Conservation (phyloP, 2,329 filamentous ascomycete genomes). For the Fusarium sp. region DNA sequence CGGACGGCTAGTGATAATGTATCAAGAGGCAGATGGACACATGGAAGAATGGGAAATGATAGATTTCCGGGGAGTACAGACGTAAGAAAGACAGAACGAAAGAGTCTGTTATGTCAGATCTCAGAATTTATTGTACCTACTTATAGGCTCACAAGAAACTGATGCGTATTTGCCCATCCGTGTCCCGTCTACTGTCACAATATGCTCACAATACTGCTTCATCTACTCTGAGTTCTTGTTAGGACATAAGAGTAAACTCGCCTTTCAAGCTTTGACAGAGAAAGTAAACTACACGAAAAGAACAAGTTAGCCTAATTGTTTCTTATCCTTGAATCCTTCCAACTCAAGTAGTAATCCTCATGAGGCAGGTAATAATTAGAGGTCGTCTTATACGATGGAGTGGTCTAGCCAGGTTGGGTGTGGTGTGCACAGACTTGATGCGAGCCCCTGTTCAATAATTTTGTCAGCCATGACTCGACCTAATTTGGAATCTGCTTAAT, state of each 20-base stretch:
- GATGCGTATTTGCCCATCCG: too few relatives aligned
- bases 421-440: neutral
- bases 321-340: neutral
- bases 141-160: too few relatives aligned
- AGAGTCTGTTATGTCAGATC: too few relatives aligned
- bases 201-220: neutral
- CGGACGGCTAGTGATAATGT: constrained; percentile 10
- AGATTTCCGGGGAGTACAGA: constrained; percentile 1
- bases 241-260: neutral
- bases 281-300: neutral
- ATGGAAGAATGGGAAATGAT: neutral
- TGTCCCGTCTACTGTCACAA: neutral
- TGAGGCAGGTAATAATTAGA: neutral
- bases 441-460: constrained; percentile 24
- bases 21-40: neutral
- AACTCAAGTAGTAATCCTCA: neutral
- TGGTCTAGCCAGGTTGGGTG: constrained; percentile 20
- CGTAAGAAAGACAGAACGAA: neutral
- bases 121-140: too few relatives aligned
- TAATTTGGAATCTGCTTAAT: constrained; percentile 7
- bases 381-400: neutral
- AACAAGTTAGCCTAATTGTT: neutral
- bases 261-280: too few relatives aligned
- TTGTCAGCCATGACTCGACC: constrained; percentile 12
- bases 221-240: neutral